Conservation (phyloP, 768 basidiomycete species). For the Termitomyces sp. region DNA sequence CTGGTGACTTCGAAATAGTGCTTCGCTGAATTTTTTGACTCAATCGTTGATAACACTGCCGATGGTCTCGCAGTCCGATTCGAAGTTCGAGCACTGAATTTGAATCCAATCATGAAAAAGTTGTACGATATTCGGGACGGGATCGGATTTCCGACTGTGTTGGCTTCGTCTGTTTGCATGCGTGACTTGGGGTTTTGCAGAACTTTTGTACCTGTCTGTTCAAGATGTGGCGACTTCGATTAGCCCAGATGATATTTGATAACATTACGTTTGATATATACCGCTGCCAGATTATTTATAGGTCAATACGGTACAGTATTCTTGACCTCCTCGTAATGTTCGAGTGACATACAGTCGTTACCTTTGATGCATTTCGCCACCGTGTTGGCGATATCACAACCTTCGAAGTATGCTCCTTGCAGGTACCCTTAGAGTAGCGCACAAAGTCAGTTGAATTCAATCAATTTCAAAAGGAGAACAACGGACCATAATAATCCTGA, state of each 20-base stretch:
- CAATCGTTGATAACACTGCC: too few species aligned
- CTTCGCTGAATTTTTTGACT: too few species aligned
- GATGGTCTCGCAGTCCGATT: too few species aligned
- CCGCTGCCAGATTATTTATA: neutral
- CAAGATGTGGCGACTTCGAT: too few species aligned
- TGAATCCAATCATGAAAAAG: too few species aligned
- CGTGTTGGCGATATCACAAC: constrained; percentile 32
- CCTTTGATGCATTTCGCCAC: constrained; percentile 40
- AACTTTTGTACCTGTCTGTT: too few species aligned
- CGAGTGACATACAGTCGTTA: constrained; percentile 15
- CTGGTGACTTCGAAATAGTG: too few species aligned
- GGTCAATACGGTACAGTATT: constrained; percentile 21
- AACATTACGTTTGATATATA: neutral
- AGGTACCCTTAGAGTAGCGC: constrained; percentile 37
- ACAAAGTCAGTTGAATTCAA: neutral
- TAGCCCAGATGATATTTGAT: neutral
- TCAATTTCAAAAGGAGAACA: neutral
- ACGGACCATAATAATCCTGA: constrained; percentile 51
- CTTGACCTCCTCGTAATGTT: constrained; percentile 19
- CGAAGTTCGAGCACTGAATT: too few species aligned
- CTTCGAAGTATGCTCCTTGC: constrained; percentile 59
- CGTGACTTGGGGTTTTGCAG: too few species aligned
- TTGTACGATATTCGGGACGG: too few species aligned
- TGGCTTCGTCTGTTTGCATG: too few species aligned
- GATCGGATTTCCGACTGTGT: too few species aligned